A percentile compares a stretch with the other conserved stretches of the same genome.
phyloP scores from a whole-genome alignment of 148 eudicot genomes.

The Vaccinium macrocarpon region DNA sequence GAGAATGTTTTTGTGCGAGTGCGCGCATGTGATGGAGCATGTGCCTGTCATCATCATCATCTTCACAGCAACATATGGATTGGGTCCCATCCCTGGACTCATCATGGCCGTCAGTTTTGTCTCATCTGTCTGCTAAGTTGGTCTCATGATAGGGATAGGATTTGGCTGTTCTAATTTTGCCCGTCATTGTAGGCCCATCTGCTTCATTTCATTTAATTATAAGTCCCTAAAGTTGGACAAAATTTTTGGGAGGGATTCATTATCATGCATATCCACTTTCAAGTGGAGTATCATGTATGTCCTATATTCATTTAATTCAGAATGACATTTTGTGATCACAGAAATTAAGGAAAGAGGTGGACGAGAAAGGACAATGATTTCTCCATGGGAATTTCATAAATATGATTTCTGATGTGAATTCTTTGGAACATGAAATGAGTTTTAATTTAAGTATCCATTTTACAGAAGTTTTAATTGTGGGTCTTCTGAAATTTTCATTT shows the following conservation, averaged over 20 bases:
- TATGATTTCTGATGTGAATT: too few species aligned
- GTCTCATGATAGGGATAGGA: neutral
- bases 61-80: neutral
- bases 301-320: neutral
- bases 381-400: too few species aligned
- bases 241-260: neutral
- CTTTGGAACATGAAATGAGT: too few species aligned
- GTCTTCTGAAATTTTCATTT: too few species aligned
- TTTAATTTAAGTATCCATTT: too few species aligned
- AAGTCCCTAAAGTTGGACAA: neutral
- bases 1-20: neutral
- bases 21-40: neutral
- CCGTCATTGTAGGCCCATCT: neutral
- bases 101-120: conserved; percentile 7
- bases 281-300: neutral
- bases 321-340: too few species aligned
- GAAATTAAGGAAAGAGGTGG: too few species aligned
- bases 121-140: conserved; percentile 12
- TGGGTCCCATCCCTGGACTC: neutral
- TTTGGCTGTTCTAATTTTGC: too few species aligned
- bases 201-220: neutral
- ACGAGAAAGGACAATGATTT: too few species aligned
- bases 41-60: neutral
- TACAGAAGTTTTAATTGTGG: too few species aligned
- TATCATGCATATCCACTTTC: neutral